Evolutionary conservation across 129 eudicot species (phyloP), one percentile per base, ranked within the genome.

Genomic region (Smallanthus sonchifolius): DNA sequence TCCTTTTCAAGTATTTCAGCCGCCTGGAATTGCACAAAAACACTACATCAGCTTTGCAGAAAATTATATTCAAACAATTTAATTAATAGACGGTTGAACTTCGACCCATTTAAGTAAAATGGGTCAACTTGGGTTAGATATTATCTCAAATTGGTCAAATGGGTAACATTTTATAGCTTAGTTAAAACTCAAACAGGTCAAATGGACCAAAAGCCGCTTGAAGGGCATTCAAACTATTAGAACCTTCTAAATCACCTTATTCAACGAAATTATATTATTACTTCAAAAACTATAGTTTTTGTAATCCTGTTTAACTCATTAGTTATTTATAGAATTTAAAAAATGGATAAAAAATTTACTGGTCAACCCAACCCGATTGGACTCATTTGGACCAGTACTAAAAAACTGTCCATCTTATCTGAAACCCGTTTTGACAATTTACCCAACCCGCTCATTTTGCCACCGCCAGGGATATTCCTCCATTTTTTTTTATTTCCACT

Each of bases 1-100:
- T 86, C 97, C 80, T 91, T 80, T 42, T 84, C 89, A 56, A 91
- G 90, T 82, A 84, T 86, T 61, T 89, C 96, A 55, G 96, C 92
- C 3, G 96, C 96, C 96, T 89, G 67, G 71, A 69, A 79, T 72
- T 65, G 79, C 42, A 61, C 44, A 61, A 47, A 35, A 74, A 19
- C 67, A 76, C 66, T 54, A 59, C 75, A 75, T 67, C 73, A 67
- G 19, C 54, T 56, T 38, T 17, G 51, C 35, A 52, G 47, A 39
- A 55, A 19, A 32, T 15, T 24, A 17, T 17, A 2, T 9, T 61
- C 4, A 6, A 51, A 11, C 10, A 14, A 13, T 30, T 28, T 60
- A 60, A 28, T 1, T 24, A 63, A 62, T 20, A 56, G 10, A 9
- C 16, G 49, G 19, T 37, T 39, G 5, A 10, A 47, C 28, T 30